Conservation (phyloP, 768 basidiomycete species). For the Suillus weaverae region DNA sequence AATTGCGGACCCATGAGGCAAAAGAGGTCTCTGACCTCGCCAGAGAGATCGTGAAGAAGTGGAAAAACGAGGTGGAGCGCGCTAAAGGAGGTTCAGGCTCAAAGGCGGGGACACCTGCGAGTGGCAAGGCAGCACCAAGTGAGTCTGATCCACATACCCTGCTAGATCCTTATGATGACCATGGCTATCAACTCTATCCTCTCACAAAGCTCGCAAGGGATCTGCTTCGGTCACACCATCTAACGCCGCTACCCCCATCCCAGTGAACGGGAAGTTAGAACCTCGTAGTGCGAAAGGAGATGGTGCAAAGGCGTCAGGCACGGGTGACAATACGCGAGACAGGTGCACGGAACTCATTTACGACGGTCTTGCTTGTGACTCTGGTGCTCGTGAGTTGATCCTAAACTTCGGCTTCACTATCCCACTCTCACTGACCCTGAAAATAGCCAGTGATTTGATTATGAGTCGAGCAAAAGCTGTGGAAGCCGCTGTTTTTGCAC, state of each 20-base stretch:
- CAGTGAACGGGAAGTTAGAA: conserved; percentile 35
- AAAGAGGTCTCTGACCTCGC: conserved; percentile 80
- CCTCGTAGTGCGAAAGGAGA: conserved; percentile 70
- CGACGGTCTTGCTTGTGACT: conserved; percentile 85
- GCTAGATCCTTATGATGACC: conserved; percentile 1
- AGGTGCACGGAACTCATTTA: conserved; percentile 90
- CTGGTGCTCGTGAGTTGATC: conserved; percentile 74
- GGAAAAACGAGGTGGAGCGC: conserved; percentile 87
- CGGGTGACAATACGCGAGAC: conserved; percentile 77
- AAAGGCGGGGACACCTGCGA: conserved; percentile 13
- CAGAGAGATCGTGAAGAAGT: conserved; percentile 89
- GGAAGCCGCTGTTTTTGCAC: conserved; percentile 61
- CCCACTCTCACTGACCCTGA: conserved; percentile 5
- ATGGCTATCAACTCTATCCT: conserved; percentile 5
- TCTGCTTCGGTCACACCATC: conserved; percentile 42
- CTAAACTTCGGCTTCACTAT: not conserved
- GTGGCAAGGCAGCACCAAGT: conserved; percentile 38
- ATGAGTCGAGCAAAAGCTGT: conserved; percentile 63
- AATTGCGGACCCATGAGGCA: conserved; percentile 71
- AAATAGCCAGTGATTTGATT: conserved; percentile 67
- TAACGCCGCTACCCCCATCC: conserved; percentile 32
- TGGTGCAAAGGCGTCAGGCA: conserved; percentile 53
- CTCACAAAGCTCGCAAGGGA: conserved; percentile 28
- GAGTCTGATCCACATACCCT: conserved; percentile 23
- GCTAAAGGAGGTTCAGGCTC: conserved; percentile 40